Evolutionary conservation across 441 rosid species (phyloP), one percentile per base, ranked within the genome.

Genomic region (Viola pubescens): DNA sequence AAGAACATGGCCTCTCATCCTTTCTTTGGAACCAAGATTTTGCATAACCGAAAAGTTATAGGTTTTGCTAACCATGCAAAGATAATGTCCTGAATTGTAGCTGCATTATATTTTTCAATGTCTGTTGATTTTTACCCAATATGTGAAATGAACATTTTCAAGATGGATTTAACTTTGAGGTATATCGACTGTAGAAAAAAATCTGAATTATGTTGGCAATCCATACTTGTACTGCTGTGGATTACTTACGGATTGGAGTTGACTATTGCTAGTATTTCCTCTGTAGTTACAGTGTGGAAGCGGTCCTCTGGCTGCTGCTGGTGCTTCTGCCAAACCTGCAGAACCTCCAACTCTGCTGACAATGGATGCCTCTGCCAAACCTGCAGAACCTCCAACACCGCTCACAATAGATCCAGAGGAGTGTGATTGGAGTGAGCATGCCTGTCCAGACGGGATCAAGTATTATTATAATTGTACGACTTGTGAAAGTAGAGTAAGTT

Each of bases 381-480:
- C 34, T 26, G 59, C 64, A 48, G 63, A 19, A 9, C 58, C 74
- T 67, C 69, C 74, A 63, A 78, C 77, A 62, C 72, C 75, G 13
- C 66, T 66, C 63, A 63, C 67, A 56, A 65, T 6, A 40, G 79
- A 66, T 67, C 66, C 47, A 50, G 75, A 49, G 58, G 94, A 89
- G 61, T 89, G 96, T 70, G 96, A 87, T 67, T 89, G 97, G 97
- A 92, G 97, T 68, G 96, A 84, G 67, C 96, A 89, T 72, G 66
- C 77, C 61, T 92, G 97, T 67, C 96, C 97, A n/a, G 92, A 89
- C 73, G 97, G 98, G 56, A 58, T 77, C 77, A 89, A 85, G 72
- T 92, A 89, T 63, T 92, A 89, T 61, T 92, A 74, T 64, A 87
- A 87, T 53, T 92, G 94, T 58, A 62, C 75, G 54, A 85, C 91